phyloP scores from a whole-genome alignment of 2,329 filamentous ascomycete species.

The Alternaria sp. region DNA sequence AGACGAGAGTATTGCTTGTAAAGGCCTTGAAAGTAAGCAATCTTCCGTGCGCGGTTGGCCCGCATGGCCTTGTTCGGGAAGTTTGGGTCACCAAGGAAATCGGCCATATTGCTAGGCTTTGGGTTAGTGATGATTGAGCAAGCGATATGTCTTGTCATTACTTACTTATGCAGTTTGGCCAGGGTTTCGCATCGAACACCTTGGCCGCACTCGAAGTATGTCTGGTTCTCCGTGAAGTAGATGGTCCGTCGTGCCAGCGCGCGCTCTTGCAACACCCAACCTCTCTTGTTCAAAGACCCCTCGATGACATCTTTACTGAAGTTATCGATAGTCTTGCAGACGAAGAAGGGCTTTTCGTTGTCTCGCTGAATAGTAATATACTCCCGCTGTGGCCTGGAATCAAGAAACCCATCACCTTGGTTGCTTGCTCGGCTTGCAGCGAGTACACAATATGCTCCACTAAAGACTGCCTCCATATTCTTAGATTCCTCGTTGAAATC shows the following conservation, averaged over 20 bases:
- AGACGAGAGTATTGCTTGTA: constrained; percentile 44
- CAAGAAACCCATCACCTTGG: constrained; percentile 17
- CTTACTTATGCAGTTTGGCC: constrained; percentile 24
- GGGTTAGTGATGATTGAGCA: neutral
- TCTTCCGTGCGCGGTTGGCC: constrained; percentile 20
- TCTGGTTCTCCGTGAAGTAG: constrained; percentile 33
- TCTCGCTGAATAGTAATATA: constrained; percentile 6
- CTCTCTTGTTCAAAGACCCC: constrained; percentile 25
- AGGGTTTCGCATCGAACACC: constrained; percentile 30
- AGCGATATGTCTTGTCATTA: neutral
- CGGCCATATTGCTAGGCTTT: constrained; percentile 13
- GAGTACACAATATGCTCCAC: constrained; percentile 22
- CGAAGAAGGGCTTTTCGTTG: constrained; percentile 11
- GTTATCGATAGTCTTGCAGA: constrained; percentile 26
- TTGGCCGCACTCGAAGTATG: constrained; percentile 36
- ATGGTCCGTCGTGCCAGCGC: constrained; percentile 33
- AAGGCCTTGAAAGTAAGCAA: constrained; percentile 20
- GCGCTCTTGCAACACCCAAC: constrained; percentile 39
- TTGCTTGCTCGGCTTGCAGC: constrained; percentile 20
- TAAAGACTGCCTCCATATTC: constrained; percentile 27
- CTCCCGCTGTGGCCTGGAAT: neutral
- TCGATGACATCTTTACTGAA: constrained; percentile 28
- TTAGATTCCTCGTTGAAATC: constrained; percentile 27
- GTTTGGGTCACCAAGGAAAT: constrained; percentile 37
- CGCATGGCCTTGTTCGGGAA: constrained; percentile 23